Base-by-base conservation (phyloP, 305 asterid species). In the Nicotiana rustica region DNA sequence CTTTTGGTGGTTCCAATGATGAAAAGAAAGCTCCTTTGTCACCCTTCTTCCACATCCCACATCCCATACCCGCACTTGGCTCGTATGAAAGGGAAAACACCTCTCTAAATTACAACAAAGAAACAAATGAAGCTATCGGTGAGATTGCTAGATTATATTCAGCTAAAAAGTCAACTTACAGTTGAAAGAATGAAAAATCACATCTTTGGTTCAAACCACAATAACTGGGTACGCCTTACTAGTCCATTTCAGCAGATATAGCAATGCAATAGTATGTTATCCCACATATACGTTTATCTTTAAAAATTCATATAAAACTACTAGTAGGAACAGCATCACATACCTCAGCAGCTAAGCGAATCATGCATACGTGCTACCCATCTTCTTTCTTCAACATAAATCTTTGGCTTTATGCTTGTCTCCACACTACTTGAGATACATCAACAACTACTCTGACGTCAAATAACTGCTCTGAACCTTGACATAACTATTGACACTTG, bases 301-400 rank as follows among this genome's bases (percentile, higher is more conserved):
- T 3, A 44, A 6, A 44, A 71, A 44, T 71, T 36, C 78, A 47
- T 71, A 71, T 47, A 71, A 41, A 41, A 41, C 49, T 41, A 29
- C 60, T 19, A 44, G 61, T 6, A 2, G 78, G 7, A 71, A 47
- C 61, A 44, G 60, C 14, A 71, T 19, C 61, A 44, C 78, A 71
- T 44, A 71, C 61, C 78, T 71, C 38, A 71, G 61, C 78, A 71
- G 78, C 61, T 13, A 71, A 71, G 3, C 13, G 61, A 71, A 18
- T 70, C 78, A 41, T 70, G 78, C 44, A 70, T 70, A 33, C 36
- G 10, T 44, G 78, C 0, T 13, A 21, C 19, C 38, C 78, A 70
- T 70, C 78, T 70, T 70, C 6, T 44, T 5, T 41, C 35, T 70
- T 70, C 59, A 71, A 47, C 13, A 44, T 5, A 47, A 4, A 44